A percentile compares a stretch with the other conserved stretches of the same genome.
These are phyloP conservation scores for Pichia sp. DNA, from an alignment of 1,139 yeast genomes.

Conservation along the genomic window DNA sequence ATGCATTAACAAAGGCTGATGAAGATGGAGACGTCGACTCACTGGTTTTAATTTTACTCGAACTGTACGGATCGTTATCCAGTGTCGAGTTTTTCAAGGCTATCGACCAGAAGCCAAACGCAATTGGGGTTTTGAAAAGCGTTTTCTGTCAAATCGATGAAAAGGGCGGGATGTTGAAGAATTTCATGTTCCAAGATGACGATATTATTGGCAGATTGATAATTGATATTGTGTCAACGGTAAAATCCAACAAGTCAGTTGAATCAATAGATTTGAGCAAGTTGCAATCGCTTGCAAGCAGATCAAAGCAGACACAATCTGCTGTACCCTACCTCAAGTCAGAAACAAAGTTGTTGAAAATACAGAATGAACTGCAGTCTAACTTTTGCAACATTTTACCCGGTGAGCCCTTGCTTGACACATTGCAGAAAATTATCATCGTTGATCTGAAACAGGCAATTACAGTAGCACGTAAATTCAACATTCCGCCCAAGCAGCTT, in stretches of 20 bases:
- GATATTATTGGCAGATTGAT: slow-evolving; percentile 39
- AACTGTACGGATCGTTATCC: slow-evolving; percentile 45
- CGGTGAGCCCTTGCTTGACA: slow-evolving; percentile 46
- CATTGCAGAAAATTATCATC: slow-evolving; percentile 51
- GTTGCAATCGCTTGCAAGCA: slow-evolving; percentile 2
- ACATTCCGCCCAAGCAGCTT: slow-evolving; percentile 57
- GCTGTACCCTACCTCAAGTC: slow-evolving; percentile 14
- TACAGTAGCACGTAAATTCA: slow-evolving; percentile 56
- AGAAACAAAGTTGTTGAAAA: slow-evolving; percentile 18
- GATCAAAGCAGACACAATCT: slow-evolving; percentile 1
- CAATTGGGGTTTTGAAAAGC: slow-evolving; percentile 28
- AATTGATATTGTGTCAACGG: slow-evolving; percentile 30
- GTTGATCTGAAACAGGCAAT: slow-evolving; percentile 58
- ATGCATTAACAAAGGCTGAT: slow-evolving; percentile 67
- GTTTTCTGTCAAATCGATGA: slow-evolving; percentile 7
- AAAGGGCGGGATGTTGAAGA: slow-evolving; percentile 38
- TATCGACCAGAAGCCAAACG: slow-evolving; percentile 41
- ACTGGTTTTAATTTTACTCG: slow-evolving; percentile 53
- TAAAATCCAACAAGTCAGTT: not conserved
- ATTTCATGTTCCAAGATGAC: slow-evolving; percentile 61
- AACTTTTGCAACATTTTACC: slow-evolving; percentile 40
- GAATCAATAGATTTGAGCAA: not conserved
- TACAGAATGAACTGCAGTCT: slow-evolving; percentile 34
- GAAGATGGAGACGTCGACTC: slow-evolving; percentile 65
- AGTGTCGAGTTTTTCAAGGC: slow-evolving; percentile 53